phyloP scores from a whole-genome alignment of 495 filamentous ascomycete species.

The Xylaria bambusicola region DNA sequence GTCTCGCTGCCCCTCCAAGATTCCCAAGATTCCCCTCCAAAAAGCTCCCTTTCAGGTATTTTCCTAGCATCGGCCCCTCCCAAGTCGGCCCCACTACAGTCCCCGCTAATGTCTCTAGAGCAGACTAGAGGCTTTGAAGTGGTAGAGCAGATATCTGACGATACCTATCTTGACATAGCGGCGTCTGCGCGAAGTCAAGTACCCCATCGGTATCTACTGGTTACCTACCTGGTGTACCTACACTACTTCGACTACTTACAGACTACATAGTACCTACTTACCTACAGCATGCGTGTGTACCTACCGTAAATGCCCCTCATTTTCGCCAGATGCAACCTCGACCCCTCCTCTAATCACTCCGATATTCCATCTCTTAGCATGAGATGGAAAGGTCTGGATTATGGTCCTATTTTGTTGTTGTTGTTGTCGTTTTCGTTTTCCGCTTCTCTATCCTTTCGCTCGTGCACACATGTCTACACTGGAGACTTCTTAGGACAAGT shows the following conservation, averaged over 20 bases:
- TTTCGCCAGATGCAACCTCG: not conserved
- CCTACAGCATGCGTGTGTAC: not conserved
- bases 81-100: not conserved
- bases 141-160: not conserved
- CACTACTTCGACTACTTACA: too few species aligned
- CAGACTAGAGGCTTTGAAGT: too few species aligned
- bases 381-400: not conserved
- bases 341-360: constrained; percentile 8
- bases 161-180: too few species aligned
- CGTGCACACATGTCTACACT: not conserved
- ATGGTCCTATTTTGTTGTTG: not conserved
- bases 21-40: too few species aligned
- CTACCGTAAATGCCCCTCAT: not conserved
- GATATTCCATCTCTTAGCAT: not conserved
- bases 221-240: too few species aligned
- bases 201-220: too few species aligned
- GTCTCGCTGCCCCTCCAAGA: too few species aligned
- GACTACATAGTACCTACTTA: too few species aligned
- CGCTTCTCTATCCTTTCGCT: not conserved
- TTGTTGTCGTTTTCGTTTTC: not conserved
- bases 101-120: not conserved
- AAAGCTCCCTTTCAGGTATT: too few species aligned
- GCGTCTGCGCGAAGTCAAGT: not conserved
- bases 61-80: not conserved
- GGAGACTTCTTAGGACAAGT: too few species aligned